A percentile compares a stretch with the other conserved stretches of the same genome.
phyloP scores from a whole-genome alignment of 1,139 yeast genomes.

The Saccharomycopsis crataegensis region DNA sequence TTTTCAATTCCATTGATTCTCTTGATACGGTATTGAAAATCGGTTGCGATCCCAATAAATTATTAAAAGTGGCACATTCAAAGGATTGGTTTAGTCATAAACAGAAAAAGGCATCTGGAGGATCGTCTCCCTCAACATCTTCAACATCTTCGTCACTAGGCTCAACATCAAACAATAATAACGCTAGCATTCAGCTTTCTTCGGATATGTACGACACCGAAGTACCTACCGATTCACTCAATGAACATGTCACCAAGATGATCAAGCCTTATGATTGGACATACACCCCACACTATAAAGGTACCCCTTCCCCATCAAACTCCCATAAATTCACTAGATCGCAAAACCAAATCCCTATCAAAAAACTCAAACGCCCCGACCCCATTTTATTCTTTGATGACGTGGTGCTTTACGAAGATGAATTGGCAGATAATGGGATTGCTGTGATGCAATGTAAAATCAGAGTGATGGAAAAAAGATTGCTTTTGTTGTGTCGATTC shows the following conservation, averaged over 20 bases:
- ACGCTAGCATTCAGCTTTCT: conserved; percentile 9
- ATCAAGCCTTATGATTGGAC: conserved; percentile 96
- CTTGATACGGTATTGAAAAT: conserved; percentile 35
- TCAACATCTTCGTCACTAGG: neutral
- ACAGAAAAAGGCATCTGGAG: conserved; percentile 30
- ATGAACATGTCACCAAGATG: conserved; percentile 35
- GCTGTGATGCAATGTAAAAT: conserved; percentile 70
- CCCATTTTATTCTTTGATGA: conserved; percentile 89
- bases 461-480: conserved; percentile 81
- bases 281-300: conserved; percentile 72
- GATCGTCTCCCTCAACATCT: conserved; percentile 3
- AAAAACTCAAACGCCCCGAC: conserved; percentile 63
- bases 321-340: neutral
- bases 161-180: conserved; percentile 19
- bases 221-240: conserved; percentile 17
- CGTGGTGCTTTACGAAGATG: conserved; percentile 84
- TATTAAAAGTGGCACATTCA: conserved; percentile 76
- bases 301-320: conserved; percentile 33
- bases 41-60: conserved; percentile 46
- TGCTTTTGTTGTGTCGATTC: conserved; percentile 66
- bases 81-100: conserved; percentile 77
- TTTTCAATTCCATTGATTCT: conserved; percentile 76
- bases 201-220: conserved; percentile 15
- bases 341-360: conserved; percentile 49
- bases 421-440: conserved; percentile 92